phyloP scores from a whole-genome alignment of 768 basidiomycete species.

The Pleurotus tuber-regium region DNA sequence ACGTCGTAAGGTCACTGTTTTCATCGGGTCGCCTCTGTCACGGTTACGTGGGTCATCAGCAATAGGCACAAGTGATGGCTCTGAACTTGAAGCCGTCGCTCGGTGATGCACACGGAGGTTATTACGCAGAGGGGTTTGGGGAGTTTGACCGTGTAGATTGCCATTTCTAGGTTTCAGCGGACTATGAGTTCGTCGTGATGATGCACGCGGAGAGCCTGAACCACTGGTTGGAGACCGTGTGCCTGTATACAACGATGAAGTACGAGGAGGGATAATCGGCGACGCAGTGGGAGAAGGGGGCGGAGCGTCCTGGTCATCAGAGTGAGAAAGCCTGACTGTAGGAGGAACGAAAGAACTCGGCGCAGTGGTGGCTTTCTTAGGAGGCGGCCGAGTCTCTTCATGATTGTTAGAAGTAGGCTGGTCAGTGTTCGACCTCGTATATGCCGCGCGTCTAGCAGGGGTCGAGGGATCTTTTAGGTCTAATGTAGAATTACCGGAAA shows the following conservation, averaged over 20 bases:
- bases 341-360: conserved; percentile 19
- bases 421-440: conserved; percentile 35
- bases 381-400: conserved; percentile 21
- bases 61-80: conserved; percentile 70
- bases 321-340: conserved; percentile 28
- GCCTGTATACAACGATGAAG: conserved; percentile 45
- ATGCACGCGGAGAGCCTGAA: conserved; percentile 29
- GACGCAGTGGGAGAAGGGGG: conserved; percentile 14
- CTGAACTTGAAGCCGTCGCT: conserved; percentile 74
- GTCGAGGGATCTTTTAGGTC: conserved; percentile 68
- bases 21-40: conserved; percentile 29
- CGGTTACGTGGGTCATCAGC: conserved; percentile 48
- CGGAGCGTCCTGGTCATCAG: conserved; percentile 21
- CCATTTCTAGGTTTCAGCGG: conserved; percentile 44
- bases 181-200: conserved; percentile 34
- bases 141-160: conserved; percentile 21
- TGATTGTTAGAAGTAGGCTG: conserved; percentile 18
- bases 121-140: conserved; percentile 22
- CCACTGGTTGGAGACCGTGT: conserved; percentile 27
- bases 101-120: conserved; percentile 62
- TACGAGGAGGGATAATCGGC: conserved; percentile 47
- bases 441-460: conserved; percentile 43
- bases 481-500: conserved; percentile 41
- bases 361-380: conserved; percentile 18
- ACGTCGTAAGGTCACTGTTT: background rate